Base-by-base conservation (phyloP, 1,139 yeast genomes). In the Scheffersomyces segobiensis region DNA sequence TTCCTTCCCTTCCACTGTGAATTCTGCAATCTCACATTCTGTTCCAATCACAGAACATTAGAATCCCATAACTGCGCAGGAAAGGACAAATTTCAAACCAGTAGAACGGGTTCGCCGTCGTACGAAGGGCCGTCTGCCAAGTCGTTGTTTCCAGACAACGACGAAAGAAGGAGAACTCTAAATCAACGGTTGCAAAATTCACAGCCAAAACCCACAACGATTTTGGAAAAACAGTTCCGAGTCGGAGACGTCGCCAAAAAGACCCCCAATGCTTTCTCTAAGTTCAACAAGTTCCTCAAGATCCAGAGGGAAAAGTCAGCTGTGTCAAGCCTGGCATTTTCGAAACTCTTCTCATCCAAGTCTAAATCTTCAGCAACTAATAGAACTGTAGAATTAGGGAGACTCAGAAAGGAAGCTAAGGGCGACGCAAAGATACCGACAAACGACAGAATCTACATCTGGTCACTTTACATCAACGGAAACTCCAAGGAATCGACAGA, bases 1-100 rank as follows among this genome's bases (percentile, higher is more conserved):
- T 89, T 89, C 65, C 74, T 89, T 46, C 93, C 96, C 1, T 88
- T 86, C 70, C 77, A 75, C 49, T 89, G 96, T 70, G 81, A 81
- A 49, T 73, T 70, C 55, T 89, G 95, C 67, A 72, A 80, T 18
- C 69, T 72, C n/a, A 77, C 81, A 2, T 88, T 78, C 64, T 89
- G 96, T 68, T 74, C 83, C 1, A 77, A 80, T 42, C 95, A 89
- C 69, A 71, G 92, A 57, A 68, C 73, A 2, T 71, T 77, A 52
- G 84, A 80, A 50, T 64, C 71, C 14, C 90, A 86, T 65, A 69
- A 75, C 19, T 87, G 90, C 65, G 63, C 71, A 1, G 74, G 71
- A 12, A 60, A 62, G 50, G 63, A 56, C 46, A 60, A 62, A 48
- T 63, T 63, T 49, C 62, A 59, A 54, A 58, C 47, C 46, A 48